Base-by-base conservation (phyloP, 2,329 filamentous ascomycete genomes). In the Leptographium radiaticola region DNA sequence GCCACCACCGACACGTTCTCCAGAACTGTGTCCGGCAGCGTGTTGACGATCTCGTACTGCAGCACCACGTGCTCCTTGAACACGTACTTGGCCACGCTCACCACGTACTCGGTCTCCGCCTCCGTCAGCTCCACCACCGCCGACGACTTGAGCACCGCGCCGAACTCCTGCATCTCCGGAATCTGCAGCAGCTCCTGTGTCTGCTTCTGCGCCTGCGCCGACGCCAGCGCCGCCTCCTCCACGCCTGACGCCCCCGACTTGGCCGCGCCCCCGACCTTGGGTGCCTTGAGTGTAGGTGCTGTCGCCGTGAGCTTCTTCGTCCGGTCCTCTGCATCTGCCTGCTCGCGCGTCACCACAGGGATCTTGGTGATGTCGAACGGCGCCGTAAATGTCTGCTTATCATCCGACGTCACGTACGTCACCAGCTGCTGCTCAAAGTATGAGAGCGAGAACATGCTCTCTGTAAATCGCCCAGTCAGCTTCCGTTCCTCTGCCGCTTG, bases 1-100 rank as follows among this genome's bases (percentile, higher is more conserved):
- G 86, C 86, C 18, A 90, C 79, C 42, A 95, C 81, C 0, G 87
- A 89, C 16, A 95, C 89, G 58, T 95, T 88, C 66, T 95, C 89
- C 38, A 97, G 76, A 33, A 98, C 81, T 16, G 89, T 95, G 57
- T 90, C 88, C 13, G 88, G 85, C 12, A 98, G 77, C 2, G 93
- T 98, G 74, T 98, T 98, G 77, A 95, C 97, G 68, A 98, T 83
- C 66, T 97, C 88, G 69, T 93, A 98, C 66, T 98, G 93, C 53
- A 98, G 74, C 38, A 98, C 91, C 64, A 98, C 76, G 65, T 97
- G 88, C 67, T 95, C 88, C 72, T 95, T 95, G 83, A 96, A 98
- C 64, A 98, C 83, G 67, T 98, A 93, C 75, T 98, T 98, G 70
- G 96, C 80, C 25, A 93, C 84, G 39, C 80, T 83, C 57, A 98